A percentile compares a stretch with the other conserved stretches of the same genome.
Evolutionary conservation across 306 rosid genomes (phyloP).

Genomic region (Geum urbanum): DNA sequence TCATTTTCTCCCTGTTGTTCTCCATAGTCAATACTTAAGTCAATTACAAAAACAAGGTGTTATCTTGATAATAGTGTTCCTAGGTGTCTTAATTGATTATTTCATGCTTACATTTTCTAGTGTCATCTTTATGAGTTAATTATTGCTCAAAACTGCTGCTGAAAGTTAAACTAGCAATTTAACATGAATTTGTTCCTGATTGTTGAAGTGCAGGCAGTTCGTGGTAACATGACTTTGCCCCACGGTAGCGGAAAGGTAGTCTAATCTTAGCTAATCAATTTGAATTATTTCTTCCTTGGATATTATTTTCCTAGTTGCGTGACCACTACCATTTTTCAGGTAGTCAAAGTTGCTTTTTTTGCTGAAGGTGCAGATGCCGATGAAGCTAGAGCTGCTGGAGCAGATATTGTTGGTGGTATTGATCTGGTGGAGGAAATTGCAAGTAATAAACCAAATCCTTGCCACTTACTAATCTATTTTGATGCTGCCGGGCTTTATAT

Average conservation of each 20-base stretch:
- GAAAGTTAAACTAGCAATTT: neutral
- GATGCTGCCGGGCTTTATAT: too few species aligned
- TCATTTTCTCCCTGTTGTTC: neutral
- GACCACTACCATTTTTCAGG: constrained; percentile 51
- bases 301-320: constrained; percentile 30
- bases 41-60: too few species aligned
- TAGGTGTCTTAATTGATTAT: neutral
- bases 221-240: constrained; percentile 86
- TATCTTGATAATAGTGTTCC: neutral
- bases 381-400: constrained; percentile 98
- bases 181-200: constrained; percentile 14
- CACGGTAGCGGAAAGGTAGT: constrained; percentile 92
- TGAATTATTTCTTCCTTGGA: constrained; percentile 12
- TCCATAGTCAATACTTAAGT: neutral
- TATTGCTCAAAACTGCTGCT: too few species aligned
- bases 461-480: neutral
- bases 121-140: neutral
- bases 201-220: constrained; percentile 77
- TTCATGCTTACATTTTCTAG: neutral
- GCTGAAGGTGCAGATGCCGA: constrained; percentile 97
- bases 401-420: constrained; percentile 94
- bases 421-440: constrained; percentile 93
- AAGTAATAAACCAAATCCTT: constrained; percentile 49
- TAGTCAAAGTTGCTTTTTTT: constrained; percentile 89
- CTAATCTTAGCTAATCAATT: constrained; percentile 1